Evolutionary conservation across 441 rosid species (phyloP).

Genomic region (Hura crepitans): DNA sequence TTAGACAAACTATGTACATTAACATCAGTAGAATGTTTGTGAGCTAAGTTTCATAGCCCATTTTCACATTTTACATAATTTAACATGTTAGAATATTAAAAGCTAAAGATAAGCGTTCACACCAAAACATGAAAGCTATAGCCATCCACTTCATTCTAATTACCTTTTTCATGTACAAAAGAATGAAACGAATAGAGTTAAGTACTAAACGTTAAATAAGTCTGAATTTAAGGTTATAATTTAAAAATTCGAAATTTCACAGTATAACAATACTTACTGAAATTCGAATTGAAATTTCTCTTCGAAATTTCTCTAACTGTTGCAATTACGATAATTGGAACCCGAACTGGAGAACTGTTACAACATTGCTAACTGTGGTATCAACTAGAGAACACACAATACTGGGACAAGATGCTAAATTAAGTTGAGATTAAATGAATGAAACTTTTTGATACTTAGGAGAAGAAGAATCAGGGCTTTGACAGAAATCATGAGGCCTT

Average conservation of each 20-base stretch:
- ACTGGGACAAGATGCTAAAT: background rate
- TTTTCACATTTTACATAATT: constrained; percentile 25
- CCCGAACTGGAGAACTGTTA: too few relatives aligned
- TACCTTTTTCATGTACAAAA: constrained; percentile 11
- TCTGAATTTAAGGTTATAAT: too few relatives aligned
- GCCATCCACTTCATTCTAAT: constrained; percentile 30
- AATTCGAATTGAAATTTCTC: too few relatives aligned
- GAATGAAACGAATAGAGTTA: constrained; percentile 27
- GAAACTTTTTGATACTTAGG: constrained; percentile 38
- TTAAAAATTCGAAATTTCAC: too few relatives aligned
- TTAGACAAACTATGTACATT: background rate
- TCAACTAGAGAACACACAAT: too few relatives aligned
- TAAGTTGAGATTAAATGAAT: constrained; percentile 23
- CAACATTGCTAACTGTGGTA: too few relatives aligned
- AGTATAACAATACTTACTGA: too few relatives aligned
- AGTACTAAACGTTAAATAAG: too few relatives aligned
- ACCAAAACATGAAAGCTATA: constrained; percentile 5
- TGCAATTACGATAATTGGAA: too few relatives aligned
- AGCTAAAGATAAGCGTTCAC: constrained; percentile 19
- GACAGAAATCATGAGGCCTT: constrained; percentile 32
- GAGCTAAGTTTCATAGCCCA: constrained; percentile 18
- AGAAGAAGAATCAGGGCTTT: constrained; percentile 37
- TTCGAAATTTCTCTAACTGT: too few relatives aligned
- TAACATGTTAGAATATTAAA: constrained; percentile 30
- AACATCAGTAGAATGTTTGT: constrained; percentile 3